phyloP scores from a whole-genome alignment of 1,139 yeast genomes.

The Taiozyma onychis region DNA sequence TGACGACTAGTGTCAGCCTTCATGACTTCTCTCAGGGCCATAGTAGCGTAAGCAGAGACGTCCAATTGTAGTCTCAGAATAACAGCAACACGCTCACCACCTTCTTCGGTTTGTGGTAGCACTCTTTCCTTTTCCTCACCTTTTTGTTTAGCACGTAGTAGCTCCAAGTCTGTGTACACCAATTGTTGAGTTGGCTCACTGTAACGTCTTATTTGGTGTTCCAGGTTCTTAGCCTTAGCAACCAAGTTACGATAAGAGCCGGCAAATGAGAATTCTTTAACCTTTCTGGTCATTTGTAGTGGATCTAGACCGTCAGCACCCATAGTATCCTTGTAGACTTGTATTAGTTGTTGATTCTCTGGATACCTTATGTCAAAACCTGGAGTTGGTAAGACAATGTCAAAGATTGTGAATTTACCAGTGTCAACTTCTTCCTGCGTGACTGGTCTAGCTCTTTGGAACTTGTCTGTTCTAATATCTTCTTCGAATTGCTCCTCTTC shows the following conservation, averaged over 20 bases:
- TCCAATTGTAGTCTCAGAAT: constrained; percentile 74
- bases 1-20: constrained; percentile 72
- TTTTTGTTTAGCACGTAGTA: constrained; percentile 42
- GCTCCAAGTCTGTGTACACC: constrained; percentile 76
- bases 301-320: constrained; percentile 79
- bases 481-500: constrained; percentile 75
- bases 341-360: constrained; percentile 49
- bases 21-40: constrained; percentile 93
- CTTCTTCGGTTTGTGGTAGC: constrained; percentile 29
- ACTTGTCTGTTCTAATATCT: constrained; percentile 43
- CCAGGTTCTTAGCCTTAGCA: constrained; percentile 58
- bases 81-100: constrained; percentile 60
- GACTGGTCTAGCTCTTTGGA: constrained; percentile 32
- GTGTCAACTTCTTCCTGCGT: constrained; percentile 59
- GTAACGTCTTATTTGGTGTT: constrained; percentile 62
- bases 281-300: constrained; percentile 72
- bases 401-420: constrained; percentile 63
- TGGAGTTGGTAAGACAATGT: constrained; percentile 89
- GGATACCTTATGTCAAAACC: constrained; percentile 91
- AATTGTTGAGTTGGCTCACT: constrained; percentile 59
- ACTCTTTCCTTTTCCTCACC: constrained; percentile 28
- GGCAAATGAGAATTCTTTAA: constrained; percentile 83
- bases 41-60: constrained; percentile 91
- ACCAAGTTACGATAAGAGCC: constrained; percentile 85
- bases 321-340: constrained; percentile 72